A percentile compares a stretch with the other conserved stretches of the same genome.
These are phyloP conservation scores for Beverwykella pulmonaria DNA, from an alignment of 495 filamentous ascomycete genomes.

Conservation along the genomic window DNA sequence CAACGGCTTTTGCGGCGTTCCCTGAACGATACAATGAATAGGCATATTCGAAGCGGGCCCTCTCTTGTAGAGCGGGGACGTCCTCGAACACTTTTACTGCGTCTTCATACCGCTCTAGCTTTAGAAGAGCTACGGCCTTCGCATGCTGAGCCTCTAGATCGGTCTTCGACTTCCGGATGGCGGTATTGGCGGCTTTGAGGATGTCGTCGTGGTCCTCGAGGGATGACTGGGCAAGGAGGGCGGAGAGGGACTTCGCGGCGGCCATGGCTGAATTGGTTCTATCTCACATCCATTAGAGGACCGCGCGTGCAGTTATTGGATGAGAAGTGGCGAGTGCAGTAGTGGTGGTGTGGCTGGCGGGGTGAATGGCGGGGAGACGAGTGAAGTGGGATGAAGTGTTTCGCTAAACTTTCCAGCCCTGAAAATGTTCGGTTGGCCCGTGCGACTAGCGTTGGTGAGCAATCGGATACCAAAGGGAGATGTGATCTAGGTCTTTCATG, in stretches of 20 bases:
- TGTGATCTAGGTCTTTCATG: too few species aligned
- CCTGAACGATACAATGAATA: constrained; percentile 93
- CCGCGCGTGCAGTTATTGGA: neutral
- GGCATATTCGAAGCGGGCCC: constrained; percentile 75
- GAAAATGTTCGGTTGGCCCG: neutral
- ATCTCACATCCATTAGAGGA: constrained; percentile 14
- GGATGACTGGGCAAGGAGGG: constrained; percentile 58
- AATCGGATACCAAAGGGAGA: too few species aligned
- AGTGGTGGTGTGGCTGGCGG: constrained; percentile 1
- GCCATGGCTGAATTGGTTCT: constrained; percentile 29
- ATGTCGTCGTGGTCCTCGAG: constrained; percentile 78
- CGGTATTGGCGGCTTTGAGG: constrained; percentile 69
- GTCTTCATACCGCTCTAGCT: constrained; percentile 92
- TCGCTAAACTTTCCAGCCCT: neutral
- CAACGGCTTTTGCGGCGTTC: constrained; percentile 68
- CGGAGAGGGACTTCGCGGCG: constrained; percentile 54
- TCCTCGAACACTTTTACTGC: constrained; percentile 75
- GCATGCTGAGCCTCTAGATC: constrained; percentile 73
- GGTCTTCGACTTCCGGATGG: constrained; percentile 63
- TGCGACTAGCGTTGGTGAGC: too few species aligned
- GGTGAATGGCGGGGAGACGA: neutral
- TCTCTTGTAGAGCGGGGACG: constrained; percentile 64
- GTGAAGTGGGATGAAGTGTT: neutral
- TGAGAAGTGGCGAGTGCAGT: neutral
- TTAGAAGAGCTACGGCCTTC: constrained; percentile 82